Base-by-base conservation (phyloP, 164 flowering plant species). In the Taxillus chinensis region DNA sequence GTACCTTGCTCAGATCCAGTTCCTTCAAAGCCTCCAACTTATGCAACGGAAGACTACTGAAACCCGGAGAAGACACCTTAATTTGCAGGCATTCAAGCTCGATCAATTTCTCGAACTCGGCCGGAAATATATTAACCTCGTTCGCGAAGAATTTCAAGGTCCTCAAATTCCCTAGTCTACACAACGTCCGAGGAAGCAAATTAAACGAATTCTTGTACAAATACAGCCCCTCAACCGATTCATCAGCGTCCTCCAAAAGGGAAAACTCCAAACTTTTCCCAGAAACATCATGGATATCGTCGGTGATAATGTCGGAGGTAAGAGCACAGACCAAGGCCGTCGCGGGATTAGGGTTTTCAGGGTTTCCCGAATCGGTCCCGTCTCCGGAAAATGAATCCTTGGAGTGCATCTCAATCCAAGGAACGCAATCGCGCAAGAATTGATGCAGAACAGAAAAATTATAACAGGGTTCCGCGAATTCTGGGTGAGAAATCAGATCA, bases 131-230 rank as follows among this genome's bases (percentile, higher is more conserved):
- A 72, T 85, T 85, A 14, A 90, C 67, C 73, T 87, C 95, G 55
- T 93, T 93, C 14, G 83, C 85, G 55, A 90, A 88, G 63, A 93
- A 90, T 71, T 93, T 93, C 66, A 93, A 61, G 7, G 79, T 85
- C 76, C 74, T 88, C 80, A 93, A 70, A 49, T 70, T 56, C 65
- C 67, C 68, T 3, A 80, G 58, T 15, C 67, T 64, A 1, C 85
- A 84, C 39, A 86, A 65, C n/a, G 83, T 77, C 43, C 68, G 71
- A 0, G 99, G 97, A 11, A 93, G 76, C 77, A 90, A 81, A 75
- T 83, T 87, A 64, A 83, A 84, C 52, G 70, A 80, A 52, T 93
- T 93, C 69, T 73, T 84, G 67, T 85, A 90, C 63, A 86, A 52
- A 60, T 82, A 93, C 53, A 90, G 43, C 13, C 71, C 80, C 63